Conservation (phyloP, 352 stramenopile species). For the Pythium pectinolyticum region DNA sequence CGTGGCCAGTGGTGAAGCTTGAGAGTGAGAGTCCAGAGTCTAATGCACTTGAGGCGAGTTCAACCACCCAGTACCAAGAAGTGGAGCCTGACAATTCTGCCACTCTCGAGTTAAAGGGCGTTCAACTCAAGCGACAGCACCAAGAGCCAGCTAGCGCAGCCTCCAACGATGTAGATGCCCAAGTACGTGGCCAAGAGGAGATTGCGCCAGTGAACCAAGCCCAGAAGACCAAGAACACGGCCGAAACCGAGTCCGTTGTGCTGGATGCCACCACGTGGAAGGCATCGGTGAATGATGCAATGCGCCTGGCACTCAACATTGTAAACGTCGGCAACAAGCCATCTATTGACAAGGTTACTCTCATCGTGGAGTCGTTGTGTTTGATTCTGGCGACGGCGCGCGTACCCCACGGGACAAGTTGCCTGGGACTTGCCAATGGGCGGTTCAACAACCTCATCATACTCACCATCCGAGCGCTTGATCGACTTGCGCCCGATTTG, state of each 20-base stretch:
- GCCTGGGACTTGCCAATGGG: not conserved
- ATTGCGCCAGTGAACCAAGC: too few relatives aligned
- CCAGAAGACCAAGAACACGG: not conserved
- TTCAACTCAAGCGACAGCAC: not conserved
- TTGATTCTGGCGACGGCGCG: not conserved
- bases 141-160: too few relatives aligned
- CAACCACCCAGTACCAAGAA: not conserved
- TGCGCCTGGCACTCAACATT: not conserved
- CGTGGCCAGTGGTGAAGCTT: not conserved
- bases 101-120: not conserved
- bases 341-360: not conserved
- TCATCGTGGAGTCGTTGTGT: not conserved
- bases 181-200: not conserved
- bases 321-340: not conserved
- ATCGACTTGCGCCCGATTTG: not conserved
- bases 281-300: not conserved
- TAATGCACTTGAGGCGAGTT: not conserved
- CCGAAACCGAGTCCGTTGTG: constrained; percentile 1
- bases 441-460: constrained; percentile 7
- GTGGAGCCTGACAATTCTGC: not conserved
- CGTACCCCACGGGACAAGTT: not conserved
- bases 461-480: not conserved
- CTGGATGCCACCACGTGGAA: not conserved
- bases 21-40: not conserved
- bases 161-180: too few relatives aligned